These are phyloP conservation scores for Rhinocladiella similis DNA, from an alignment of 2,329 filamentous ascomycete genomes.

Conservation along the genomic window DNA sequence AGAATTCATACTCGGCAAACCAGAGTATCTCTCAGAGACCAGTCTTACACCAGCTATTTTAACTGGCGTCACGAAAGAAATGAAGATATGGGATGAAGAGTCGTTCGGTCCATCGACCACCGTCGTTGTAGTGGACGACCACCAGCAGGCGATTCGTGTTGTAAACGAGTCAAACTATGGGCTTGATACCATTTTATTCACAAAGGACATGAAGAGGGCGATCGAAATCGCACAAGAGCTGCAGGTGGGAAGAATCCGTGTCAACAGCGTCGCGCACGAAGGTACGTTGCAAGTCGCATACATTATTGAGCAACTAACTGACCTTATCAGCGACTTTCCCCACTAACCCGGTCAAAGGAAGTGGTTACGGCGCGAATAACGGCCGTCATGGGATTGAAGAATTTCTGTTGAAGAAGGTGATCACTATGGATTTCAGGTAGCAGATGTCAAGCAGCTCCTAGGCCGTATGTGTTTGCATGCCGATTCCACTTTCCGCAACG, in stretches of 20 bases:
- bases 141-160: conserved; percentile 38
- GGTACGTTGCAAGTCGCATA: conserved; percentile 2
- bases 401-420: conserved; percentile 3
- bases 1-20: neutral
- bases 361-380: conserved; percentile 6
- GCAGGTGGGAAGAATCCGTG: conserved; percentile 35
- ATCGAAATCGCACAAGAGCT: conserved; percentile 42
- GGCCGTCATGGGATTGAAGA: neutral
- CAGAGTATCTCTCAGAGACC: neutral
- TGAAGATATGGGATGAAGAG: conserved; percentile 61
- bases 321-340: conserved; percentile 4
- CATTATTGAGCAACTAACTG: neutral
- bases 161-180: conserved; percentile 44
- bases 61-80: conserved; percentile 56
- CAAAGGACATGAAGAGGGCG: conserved; percentile 39
- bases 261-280: conserved; percentile 3
- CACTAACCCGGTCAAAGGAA: conserved; percentile 3
- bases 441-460: no score
- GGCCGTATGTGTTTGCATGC: no score
- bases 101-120: conserved; percentile 44
- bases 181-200: conserved; percentile 43
- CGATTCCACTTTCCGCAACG: no score
- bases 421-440: no score
- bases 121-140: conserved; percentile 37
- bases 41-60: conserved; percentile 57